Conservation (phyloP, 768 basidiomycete genomes). For the Xanthoconium purpureum region DNA sequence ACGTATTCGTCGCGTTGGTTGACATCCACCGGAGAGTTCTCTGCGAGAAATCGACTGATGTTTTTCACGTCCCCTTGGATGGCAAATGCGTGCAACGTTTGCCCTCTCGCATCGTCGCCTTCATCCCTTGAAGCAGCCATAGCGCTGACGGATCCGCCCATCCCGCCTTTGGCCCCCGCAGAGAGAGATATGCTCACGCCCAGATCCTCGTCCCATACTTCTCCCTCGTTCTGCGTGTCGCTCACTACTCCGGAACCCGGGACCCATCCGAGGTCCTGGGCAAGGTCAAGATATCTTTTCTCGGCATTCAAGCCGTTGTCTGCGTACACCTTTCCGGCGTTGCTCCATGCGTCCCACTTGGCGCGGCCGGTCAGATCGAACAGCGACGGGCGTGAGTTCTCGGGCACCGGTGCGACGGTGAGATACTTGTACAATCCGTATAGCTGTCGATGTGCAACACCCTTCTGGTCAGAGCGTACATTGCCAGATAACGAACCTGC, state of each 20-base stretch:
- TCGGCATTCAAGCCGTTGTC: conserved; percentile 49
- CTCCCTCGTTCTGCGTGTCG: conserved; percentile 21
- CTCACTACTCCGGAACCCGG: conserved; percentile 28
- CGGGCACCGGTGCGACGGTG: conserved; percentile 56
- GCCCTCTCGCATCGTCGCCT: conserved; percentile 40
- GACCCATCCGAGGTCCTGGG: conserved; percentile 66
- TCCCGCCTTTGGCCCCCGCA: conserved; percentile 31
- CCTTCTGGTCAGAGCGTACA: conserved; percentile 15
- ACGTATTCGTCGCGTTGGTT: conserved; percentile 74
- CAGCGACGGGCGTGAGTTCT: conserved; percentile 60
- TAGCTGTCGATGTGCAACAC: conserved; percentile 49
- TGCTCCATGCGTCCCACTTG: conserved; percentile 85
- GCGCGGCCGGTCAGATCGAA: conserved; percentile 78
- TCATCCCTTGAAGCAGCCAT: conserved; percentile 41
- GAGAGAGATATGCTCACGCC: conserved; percentile 23
- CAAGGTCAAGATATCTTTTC: conserved; percentile 64
- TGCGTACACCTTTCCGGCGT: conserved; percentile 47
- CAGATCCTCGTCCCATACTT: conserved; percentile 46
- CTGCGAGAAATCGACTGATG: conserved; percentile 43
- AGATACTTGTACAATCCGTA: conserved; percentile 82
- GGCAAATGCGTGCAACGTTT: conserved; percentile 60
- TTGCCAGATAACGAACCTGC: conserved; percentile 15
- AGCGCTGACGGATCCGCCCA: conserved; percentile 65
- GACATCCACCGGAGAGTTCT: conserved; percentile 44
- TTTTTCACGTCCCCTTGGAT: conserved; percentile 51